Percentiles rank a stretch among this genome's conserved stretches.
Evolutionary conservation across 2,329 filamentous ascomycete genomes (phyloP).

Genomic region (Paradendryphiella salina): DNA sequence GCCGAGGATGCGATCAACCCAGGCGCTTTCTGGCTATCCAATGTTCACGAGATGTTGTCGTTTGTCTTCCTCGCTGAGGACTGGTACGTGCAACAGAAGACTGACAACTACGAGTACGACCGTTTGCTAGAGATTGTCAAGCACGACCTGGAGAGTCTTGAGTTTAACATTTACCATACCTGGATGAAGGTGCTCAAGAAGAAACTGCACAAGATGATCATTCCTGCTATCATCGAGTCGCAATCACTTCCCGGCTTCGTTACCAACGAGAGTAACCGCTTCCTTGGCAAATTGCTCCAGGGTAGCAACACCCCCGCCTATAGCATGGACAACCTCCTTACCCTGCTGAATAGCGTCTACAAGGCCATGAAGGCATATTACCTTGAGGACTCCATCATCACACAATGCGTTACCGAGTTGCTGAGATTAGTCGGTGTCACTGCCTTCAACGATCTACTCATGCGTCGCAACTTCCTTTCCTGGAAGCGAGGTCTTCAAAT

Average conservation of each 20-base stretch:
- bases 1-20: conserved; percentile 96
- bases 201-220: conserved; percentile 99
- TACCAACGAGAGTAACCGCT: conserved; percentile 96
- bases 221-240: conserved; percentile 97
- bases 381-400: conserved; percentile 93
- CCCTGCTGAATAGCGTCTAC: conserved; percentile 93
- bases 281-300: conserved; percentile 94
- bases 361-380: conserved; percentile 99
- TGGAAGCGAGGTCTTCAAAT: conserved; percentile 99
- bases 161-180: conserved; percentile 99
- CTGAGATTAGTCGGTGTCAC: conserved; percentile 92
- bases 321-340: conserved; percentile 98
- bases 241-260: conserved; percentile 98
- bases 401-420: conserved; percentile 91
- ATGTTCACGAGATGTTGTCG: conserved; percentile 99
- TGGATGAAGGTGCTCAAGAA: conserved; percentile 99
- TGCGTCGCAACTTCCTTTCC: conserved; percentile 96
- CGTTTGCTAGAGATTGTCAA: conserved; percentile 97
- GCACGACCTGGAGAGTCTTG: conserved; percentile 94
- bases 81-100: conserved; percentile 99
- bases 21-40: conserved; percentile 97
- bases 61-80: conserved; percentile 99
- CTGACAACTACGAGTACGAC: conserved; percentile 98
- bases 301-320: conserved; percentile 90
- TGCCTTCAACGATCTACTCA: conserved; percentile 95